These are phyloP conservation scores for Chrysoporthe cubensis DNA, from an alignment of 2,329 filamentous ascomycete genomes.

Conservation along the genomic window DNA sequence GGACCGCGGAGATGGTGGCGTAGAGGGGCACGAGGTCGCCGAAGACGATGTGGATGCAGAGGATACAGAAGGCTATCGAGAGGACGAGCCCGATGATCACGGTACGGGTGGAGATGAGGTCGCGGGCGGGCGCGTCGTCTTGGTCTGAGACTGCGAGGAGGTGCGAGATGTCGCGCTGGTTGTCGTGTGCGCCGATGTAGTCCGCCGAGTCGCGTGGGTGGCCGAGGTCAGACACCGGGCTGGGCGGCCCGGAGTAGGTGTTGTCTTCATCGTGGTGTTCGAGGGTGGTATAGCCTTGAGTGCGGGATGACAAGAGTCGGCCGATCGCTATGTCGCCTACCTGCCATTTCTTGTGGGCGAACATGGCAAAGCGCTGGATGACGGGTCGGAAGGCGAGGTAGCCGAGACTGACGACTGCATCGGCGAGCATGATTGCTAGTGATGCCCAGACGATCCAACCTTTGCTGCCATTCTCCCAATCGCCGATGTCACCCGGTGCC, in stretches of 20 bases:
- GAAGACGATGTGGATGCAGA: conserved; percentile 82
- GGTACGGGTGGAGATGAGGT: conserved; percentile 74
- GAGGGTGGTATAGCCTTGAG: conserved; percentile 33
- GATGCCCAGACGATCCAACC: conserved; percentile 99
- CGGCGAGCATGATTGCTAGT: conserved; percentile 93
- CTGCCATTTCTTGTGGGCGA: conserved; percentile 16
- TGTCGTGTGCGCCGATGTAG: conserved; percentile 32
- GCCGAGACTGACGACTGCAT: conserved; percentile 85
- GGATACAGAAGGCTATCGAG: conserved; percentile 79
- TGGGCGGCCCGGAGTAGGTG: conserved; percentile 21
- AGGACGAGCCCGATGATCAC: conserved; percentile 76
- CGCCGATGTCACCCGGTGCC: conserved; percentile 83
- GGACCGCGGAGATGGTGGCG: conserved; percentile 75
- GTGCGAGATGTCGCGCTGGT: conserved; percentile 27
- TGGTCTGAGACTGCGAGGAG: conserved; percentile 49
- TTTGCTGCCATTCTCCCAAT: conserved; percentile 93
- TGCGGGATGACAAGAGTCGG: conserved; percentile 17
- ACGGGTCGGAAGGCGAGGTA: conserved; percentile 73
- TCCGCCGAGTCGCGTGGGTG: conserved; percentile 12
- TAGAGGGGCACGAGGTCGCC: conserved; percentile 78
- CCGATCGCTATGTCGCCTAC: conserved; percentile 11
- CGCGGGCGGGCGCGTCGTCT: conserved; percentile 80
- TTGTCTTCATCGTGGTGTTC: conserved; percentile 24
- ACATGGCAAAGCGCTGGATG: conserved; percentile 39
- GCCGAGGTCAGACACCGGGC: conserved; percentile 28